Conservation (phyloP, 1,284 basidiomycete species). For the Mycosarcoma maydis region DNA sequence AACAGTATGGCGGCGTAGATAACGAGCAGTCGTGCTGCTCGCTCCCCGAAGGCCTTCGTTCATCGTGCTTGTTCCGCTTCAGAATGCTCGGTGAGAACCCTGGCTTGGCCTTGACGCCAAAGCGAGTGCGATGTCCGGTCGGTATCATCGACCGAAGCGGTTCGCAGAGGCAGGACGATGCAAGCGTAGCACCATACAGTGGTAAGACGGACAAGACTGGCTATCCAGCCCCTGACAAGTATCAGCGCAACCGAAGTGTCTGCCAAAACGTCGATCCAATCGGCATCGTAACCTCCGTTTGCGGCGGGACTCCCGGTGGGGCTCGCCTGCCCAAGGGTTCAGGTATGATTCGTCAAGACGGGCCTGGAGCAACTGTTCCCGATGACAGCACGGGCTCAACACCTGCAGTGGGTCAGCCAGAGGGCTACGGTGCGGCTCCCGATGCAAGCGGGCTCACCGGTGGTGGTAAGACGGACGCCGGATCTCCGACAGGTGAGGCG, state of each 20-base stretch:
- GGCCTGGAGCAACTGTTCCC: slow-evolving; percentile 6
- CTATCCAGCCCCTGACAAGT: slow-evolving; percentile 24
- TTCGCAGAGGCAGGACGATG: slow-evolving; percentile 36
- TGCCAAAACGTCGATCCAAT: slow-evolving; percentile 37
- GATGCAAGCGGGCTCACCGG: neutral
- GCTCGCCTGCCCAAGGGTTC: slow-evolving; percentile 15
- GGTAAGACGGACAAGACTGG: slow-evolving; percentile 32
- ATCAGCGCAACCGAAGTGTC: slow-evolving; percentile 28
- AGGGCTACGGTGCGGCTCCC: neutral
- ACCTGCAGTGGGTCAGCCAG: neutral
- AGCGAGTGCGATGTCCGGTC: slow-evolving; percentile 26
- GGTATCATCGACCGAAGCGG: slow-evolving; percentile 36
- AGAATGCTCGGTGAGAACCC: slow-evolving; percentile 23
- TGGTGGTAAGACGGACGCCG: neutral
- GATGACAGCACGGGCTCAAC: neutral
- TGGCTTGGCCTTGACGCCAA: slow-evolving; percentile 11
- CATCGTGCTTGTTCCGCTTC: slow-evolving; percentile 37
- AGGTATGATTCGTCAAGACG: slow-evolving; percentile 17
- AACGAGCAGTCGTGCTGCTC: slow-evolving; percentile 21
- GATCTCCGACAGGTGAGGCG: neutral
- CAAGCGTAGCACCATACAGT: slow-evolving; percentile 2
- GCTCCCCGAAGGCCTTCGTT: slow-evolving; percentile 23
- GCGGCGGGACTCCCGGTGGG: slow-evolving; percentile 22
- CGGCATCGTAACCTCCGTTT: slow-evolving; percentile 26
- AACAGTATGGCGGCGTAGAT: slow-evolving; percentile 25